Evolutionary conservation across 2,329 filamentous ascomycete genomes (phyloP), one percentile per base, ranked within the genome.

Genomic region (Calonectria hongkongensis): DNA sequence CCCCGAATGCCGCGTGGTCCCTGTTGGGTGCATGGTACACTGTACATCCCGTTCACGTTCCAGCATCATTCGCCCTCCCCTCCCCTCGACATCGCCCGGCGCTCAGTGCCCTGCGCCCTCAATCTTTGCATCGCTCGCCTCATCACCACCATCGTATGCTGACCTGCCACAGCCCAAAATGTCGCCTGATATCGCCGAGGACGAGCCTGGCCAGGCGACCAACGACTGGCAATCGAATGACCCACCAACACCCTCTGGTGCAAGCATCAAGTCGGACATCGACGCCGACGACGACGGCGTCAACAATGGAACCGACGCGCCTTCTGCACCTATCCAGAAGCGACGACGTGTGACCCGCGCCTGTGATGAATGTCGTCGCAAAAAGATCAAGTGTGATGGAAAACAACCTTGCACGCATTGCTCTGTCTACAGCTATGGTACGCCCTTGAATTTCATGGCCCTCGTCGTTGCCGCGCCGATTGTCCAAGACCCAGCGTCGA

Each of bases 371-470:
- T 96, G 94, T 82, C 90, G 94, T 70, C 90, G 94, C 77, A 96
- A 96, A 83, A 96, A 96, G 84, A 96, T 96, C 81, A 96, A 96
- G 83, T 96, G 94, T 79, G 94, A 96, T 82, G 94, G 94, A 78
- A 95, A 95, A 83, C 94, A 96, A 82, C 94, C 94, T 12, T 97
- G 94, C 85, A 98, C 96, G 0, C 97, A 98, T 84, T 99, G 97
- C 84, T 98, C 96, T 13, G 95, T 98, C 63, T 99, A 99, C 85
- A 98, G 95, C 83, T 99, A 99, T 88, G 96, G 97, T 98, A 89
- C 82, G 74, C 54, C 41, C 39, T 43, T 27, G 62, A 25, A 50
- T 51, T 63, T 36, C 64, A 21, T 41, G 6, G 33, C 15, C 41
- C 33, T 39, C 62, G 45, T 25, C 45, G 28, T 36, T 33, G 33